Evolutionary conservation across 1,139 yeast genomes (phyloP).

Genomic region (Blastobotrys persicus): DNA sequence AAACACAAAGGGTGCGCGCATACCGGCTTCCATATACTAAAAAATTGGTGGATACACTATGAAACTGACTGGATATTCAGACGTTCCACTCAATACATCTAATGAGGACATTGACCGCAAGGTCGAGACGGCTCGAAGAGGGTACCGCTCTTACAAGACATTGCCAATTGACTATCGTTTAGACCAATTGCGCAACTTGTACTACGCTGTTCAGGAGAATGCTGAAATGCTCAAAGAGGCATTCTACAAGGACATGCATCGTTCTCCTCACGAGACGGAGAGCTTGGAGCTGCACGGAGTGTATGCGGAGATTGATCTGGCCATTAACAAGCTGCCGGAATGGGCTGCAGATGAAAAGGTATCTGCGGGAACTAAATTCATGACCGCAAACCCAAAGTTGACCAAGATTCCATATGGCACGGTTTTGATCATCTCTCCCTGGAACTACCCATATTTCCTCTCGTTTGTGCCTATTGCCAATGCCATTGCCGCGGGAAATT

Average conservation of each 20-base stretch:
- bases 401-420: conserved; percentile 74
- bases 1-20: too few relatives aligned
- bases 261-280: conserved; percentile 60
- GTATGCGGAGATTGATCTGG: conserved; percentile 55
- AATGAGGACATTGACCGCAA: conserved; percentile 49
- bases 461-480: conserved; percentile 68
- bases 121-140: conserved; percentile 43
- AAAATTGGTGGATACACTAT: too few relatives aligned
- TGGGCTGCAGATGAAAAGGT: conserved; percentile 61
- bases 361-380: conserved; percentile 45
- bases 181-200: conserved; percentile 64
- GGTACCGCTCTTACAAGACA: conserved; percentile 51
- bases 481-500: conserved; percentile 86
- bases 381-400: conserved; percentile 49
- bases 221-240: conserved; percentile 58
- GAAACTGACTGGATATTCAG: conserved; percentile 14
- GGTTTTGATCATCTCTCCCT: conserved; percentile 75
- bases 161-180: conserved; percentile 57
- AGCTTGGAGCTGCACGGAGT: conserved; percentile 54
- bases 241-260: conserved; percentile 61
- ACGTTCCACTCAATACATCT: conserved; percentile 42
- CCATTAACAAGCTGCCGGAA: conserved; percentile 56
- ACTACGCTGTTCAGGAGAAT: conserved; percentile 63
- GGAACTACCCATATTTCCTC: conserved; percentile 78
- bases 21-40: too few relatives aligned